phyloP scores from a whole-genome alignment of 176 grass and related monocot genomes.

The Chrysopogon serrulatus region DNA sequence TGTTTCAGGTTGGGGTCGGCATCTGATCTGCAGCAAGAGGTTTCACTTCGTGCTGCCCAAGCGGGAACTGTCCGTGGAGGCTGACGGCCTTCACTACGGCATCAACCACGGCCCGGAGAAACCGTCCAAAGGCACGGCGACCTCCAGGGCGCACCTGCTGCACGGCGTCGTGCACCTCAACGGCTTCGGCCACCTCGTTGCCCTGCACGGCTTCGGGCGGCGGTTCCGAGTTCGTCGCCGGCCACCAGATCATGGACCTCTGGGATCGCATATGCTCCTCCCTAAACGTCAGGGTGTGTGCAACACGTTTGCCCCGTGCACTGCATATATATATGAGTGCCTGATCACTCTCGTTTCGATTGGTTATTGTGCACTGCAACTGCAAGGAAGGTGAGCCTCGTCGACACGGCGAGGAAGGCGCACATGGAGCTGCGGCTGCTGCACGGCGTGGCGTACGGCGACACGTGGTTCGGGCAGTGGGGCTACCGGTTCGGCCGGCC shows the following conservation, averaged over 20 bases:
- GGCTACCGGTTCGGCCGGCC: conserved; percentile 67
- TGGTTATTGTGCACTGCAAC: background rate
- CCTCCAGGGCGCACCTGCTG: conserved; percentile 49
- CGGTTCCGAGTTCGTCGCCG: conserved; percentile 82
- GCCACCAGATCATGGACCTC: conserved; percentile 75
- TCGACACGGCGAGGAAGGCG: conserved; percentile 65
- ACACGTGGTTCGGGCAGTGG: conserved; percentile 87
- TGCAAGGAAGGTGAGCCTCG: conserved; percentile 74
- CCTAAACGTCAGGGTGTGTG: conserved; percentile 61
- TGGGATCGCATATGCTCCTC: conserved; percentile 82
- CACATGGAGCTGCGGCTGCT: conserved; percentile 75
- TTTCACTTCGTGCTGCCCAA: conserved; percentile 86
- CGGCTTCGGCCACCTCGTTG: conserved; percentile 81
- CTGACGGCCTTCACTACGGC: conserved; percentile 42
- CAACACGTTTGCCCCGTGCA: background rate
- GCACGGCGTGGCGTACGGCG: conserved; percentile 69
- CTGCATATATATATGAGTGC: background rate
- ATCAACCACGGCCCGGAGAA: conserved; percentile 26
- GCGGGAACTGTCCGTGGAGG: conserved; percentile 42
- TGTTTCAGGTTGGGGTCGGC: conserved; percentile 71
- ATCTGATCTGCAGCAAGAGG: conserved; percentile 87
- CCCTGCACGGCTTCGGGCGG: conserved; percentile 65
- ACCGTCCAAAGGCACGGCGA: conserved; percentile 15
- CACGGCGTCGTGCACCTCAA: conserved; percentile 88
- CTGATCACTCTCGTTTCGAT: background rate